Base-by-base conservation (phyloP, 2,329 filamentous ascomycete genomes). In the Aspergillus thermomutatus region DNA sequence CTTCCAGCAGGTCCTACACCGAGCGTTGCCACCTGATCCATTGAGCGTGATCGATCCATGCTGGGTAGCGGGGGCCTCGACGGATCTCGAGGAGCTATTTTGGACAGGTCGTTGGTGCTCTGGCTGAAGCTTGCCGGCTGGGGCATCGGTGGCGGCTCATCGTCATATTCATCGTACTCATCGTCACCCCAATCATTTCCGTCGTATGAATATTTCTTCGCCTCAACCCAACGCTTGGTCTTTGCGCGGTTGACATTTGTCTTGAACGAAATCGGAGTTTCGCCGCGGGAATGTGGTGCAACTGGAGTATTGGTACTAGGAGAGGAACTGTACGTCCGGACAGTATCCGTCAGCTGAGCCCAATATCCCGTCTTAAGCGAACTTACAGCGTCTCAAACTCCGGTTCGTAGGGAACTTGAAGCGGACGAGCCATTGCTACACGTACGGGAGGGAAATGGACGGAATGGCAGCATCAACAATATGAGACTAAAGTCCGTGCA, bases 221-320 rank as follows among this genome's bases (percentile, higher is more conserved):
- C 93, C 68, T 96, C 89, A 40, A 93, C 88, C 93, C 93, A 97
- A 83, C 96, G 96, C 76, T 88, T 90, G 54, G 92, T 97, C 78
- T 96, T 96, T 55, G 87, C 84, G 60, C 93, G 87, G 75, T 90
- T 93, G 50, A 97, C 87, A 72, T 96, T 95, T 52, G 91, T 85
- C 72, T 90, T 89, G 76, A 92, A 96, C 26, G 82, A 83, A 27
- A 83, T 74, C 26, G 80, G 76, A 53, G 79, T 79, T 40, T 69
- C 71, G 40, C 69, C 63, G 40, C 63, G 55, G 23, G 64, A 62
- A 45, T 60, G 62, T 9, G 67, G 68, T 5, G 69, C 67, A 14
- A 71, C 60, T 8, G 69, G 69, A 55, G 63, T 72, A 49, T 60
- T 63, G 47, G 63, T 54, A 54, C 57, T 61, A 19, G 66, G 62